Evolutionary conservation across 2,329 filamentous ascomycete species (phyloP), one percentile per base, ranked within the genome.

Genomic region (Myriosclerotinia scirpicola): DNA sequence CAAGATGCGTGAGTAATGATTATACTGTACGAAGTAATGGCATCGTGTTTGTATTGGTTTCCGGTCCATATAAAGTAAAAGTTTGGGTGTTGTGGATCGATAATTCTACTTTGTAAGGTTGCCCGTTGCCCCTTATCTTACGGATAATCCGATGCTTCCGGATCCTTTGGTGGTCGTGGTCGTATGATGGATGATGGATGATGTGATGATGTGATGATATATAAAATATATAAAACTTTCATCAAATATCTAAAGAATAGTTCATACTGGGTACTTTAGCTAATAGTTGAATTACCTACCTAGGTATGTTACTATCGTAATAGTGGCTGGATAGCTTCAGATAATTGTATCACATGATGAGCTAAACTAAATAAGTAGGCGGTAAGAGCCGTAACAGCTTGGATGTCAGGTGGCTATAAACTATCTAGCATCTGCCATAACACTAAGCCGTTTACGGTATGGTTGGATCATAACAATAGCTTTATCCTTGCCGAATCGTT

Each of bases 401-500:
- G 12, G 11, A 44, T n/a, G 3, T n/a, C n/a, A n/a, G n/a, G n/a
- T 20, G 30, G 42, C 30, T 48, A 48, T 7, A n/a, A 5, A 12
- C 14, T 12, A 26, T 2, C 3, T 26, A 20, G 7, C 4, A 14
- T 61, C 34, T 61, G n/a, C 44, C 58, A 15, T 3, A 0, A 1
- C n/a, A 4, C 34, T 61, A 61, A 60, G 42, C 44, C 5, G 3
- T 22, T 50, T 50, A 12, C 3, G 11, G 58, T 38, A 60, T 38
- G 1, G 30, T 15, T 14, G 1, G 4, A 1, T 36, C 14, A 5
- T 7, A 11, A n/a, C 22, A 30, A 30, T 12, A 58, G 54, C 54
- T 26, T 58, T 11, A 58, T 42, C 54, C 38, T 56, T 56, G 54
- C 36, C 54, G 15, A 42, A 38, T 56, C 26, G 38, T 56, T 56